A percentile compares a stretch with the other conserved stretches of the same genome.
Evolutionary conservation across 225 moss, liverwort and hornwort genomes (phyloP).

Genomic region (Neckera pumila): DNA sequence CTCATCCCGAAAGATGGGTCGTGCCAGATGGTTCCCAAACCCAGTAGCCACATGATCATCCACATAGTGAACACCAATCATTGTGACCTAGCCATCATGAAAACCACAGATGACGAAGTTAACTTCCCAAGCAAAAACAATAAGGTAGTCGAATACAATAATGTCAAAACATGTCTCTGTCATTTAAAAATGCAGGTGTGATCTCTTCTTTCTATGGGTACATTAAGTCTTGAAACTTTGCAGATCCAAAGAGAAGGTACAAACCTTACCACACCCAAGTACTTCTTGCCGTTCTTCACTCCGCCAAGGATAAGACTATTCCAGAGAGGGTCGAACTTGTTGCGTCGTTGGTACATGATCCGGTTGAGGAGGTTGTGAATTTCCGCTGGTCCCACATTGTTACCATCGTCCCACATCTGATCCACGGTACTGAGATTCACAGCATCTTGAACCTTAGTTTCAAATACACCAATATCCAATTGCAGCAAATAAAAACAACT

Average conservation of each 20-base stretch:
- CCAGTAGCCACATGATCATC: slow-evolving; percentile 97
- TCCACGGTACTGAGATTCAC: slow-evolving; percentile 51
- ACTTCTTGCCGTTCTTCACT: slow-evolving; percentile 83
- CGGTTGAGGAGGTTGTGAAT: slow-evolving; percentile 85
- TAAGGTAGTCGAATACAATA: too few species aligned
- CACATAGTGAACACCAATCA: slow-evolving; percentile 96
- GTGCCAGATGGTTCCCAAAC: slow-evolving; percentile 90
- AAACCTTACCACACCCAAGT: slow-evolving; percentile 86
- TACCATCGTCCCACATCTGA: slow-evolving; percentile 92
- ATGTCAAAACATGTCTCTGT: background rate
- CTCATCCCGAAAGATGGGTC: slow-evolving; percentile 84
- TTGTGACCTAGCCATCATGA: slow-evolving; percentile 54
- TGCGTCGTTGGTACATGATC: slow-evolving; percentile 79
- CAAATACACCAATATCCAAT: background rate
- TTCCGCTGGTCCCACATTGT: slow-evolving; percentile 78
- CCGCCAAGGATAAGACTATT: slow-evolving; percentile 95
- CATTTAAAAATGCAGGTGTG: background rate
- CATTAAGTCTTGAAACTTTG: too few species aligned
- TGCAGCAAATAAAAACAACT: background rate
- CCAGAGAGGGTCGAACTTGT: slow-evolving; percentile 96
- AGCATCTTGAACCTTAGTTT: background rate
- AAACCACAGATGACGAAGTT: background rate
- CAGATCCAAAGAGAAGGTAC: background rate
- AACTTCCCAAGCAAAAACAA: background rate
- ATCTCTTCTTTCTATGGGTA: too few species aligned